Conservation (phyloP, 805 yeast species). For the Ogataea pini region DNA sequence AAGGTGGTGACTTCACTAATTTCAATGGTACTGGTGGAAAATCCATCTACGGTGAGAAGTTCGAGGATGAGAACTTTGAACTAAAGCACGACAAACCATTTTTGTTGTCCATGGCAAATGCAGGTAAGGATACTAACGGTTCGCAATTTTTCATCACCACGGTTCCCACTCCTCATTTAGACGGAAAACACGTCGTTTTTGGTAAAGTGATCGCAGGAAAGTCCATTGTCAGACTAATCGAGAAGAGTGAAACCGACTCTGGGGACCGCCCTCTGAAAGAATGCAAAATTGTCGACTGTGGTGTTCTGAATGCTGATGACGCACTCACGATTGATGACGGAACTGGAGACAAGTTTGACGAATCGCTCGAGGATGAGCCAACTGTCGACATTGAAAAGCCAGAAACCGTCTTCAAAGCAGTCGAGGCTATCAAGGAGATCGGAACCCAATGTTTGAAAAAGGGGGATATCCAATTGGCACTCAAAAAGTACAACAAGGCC, state of each 20-base stretch:
- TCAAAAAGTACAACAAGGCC: conserved; percentile 73
- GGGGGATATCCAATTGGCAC: conserved; percentile 57
- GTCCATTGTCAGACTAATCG: conserved; percentile 75
- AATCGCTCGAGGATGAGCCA: conserved; percentile 71
- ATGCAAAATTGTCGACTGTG: conserved; percentile 76
- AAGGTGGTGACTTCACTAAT: conserved; percentile 89
- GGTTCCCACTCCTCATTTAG: conserved; percentile 89
- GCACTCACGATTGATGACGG: conserved; percentile 62
- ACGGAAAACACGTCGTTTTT: conserved; percentile 95
- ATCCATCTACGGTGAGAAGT: conserved; percentile 80
- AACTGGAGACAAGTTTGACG: conserved; percentile 83
- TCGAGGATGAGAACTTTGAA: conserved; percentile 87
- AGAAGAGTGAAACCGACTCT: conserved; percentile 62
- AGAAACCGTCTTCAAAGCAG: conserved; percentile 67
- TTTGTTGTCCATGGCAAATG: conserved; percentile 93
- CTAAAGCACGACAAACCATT: conserved; percentile 80
- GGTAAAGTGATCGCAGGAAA: conserved; percentile 87
- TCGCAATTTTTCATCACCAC: conserved; percentile 95
- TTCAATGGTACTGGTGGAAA: conserved; percentile 79
- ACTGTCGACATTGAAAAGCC: conserved; percentile 58
- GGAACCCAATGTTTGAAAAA: conserved; percentile 77
- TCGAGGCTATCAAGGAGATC: conserved; percentile 64
- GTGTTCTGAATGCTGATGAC: conserved; percentile 65
- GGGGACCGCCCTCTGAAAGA: conserved; percentile 72
- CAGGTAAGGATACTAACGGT: conserved; percentile 95